Base-by-base conservation (phyloP, 2,329 filamentous ascomycete genomes). In the Fusarium mexicanum region DNA sequence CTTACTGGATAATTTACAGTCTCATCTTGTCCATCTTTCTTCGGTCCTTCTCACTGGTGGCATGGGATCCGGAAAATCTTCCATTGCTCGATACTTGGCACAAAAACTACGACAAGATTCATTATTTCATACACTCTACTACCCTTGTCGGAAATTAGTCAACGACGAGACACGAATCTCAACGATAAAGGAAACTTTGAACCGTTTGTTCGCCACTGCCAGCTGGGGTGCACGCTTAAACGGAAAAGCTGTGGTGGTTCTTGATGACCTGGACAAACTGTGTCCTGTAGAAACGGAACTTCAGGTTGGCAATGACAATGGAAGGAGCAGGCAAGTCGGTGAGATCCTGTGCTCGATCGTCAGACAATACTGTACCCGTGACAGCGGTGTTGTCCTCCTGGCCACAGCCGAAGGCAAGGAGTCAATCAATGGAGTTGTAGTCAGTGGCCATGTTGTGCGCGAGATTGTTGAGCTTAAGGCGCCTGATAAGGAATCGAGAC, bases 331-430 rank as follows among this genome's bases (percentile, higher is more conserved):
- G 40, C 95, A 98, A 77, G 91, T 98, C 65, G 98, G 95, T 80
- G 96, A 99, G 82, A 91, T 94, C 2, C 88, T 99, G 10, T 93
- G 94, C 79, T 91, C 93, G 2, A 91, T 96, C 73, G 93, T 96
- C 2, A 90, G 92, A 64, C 93, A 98, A 79, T 95, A 96, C 80
- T 98, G 95, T 80, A 91, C 90, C 2, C 88, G 90, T 71, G 92
- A 94, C 69, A 94, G 92, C 71, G 92, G 92, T 5, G 93, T 99
- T 20, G 94, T 98, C 9, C 84, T 99, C 60, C 87, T 99, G 16
- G 95, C 94, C 8, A 98, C 96, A 26, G 95, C 96, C 1, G 95
- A 98, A 81, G 92, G 93, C 24, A 99, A 99, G 80, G 96, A 99
- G 73, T 92, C 94, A 2, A 85, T 99, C 57, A 96, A 99, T 82